A percentile compares a stretch with the other conserved stretches of the same genome.
These are phyloP conservation scores for Groenewaldozyma sp. DNA, from an alignment of 1,139 yeast species.

Conservation along the genomic window DNA sequence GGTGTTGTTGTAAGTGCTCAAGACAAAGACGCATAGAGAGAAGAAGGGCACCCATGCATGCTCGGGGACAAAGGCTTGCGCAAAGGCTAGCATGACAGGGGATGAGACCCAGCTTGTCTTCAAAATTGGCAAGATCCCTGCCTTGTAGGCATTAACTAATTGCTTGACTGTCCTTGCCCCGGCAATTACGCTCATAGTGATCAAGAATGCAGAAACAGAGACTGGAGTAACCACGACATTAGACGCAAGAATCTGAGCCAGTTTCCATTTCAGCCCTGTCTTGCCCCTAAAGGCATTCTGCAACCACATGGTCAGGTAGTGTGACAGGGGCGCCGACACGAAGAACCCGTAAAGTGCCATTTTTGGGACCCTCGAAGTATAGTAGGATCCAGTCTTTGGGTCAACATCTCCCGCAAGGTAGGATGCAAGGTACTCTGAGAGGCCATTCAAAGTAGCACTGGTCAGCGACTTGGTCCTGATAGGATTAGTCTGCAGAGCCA, in stretches of 20 bases:
- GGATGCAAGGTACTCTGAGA: conserved; percentile 31
- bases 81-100: conserved; percentile 52
- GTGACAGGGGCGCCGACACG: conserved; percentile 68
- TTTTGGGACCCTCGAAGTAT: conserved; percentile 40
- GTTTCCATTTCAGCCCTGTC: conserved; percentile 30
- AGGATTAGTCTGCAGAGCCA: conserved; percentile 23
- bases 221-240: conserved; percentile 58
- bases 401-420: conserved; percentile 31
- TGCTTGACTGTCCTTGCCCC: conserved; percentile 29
- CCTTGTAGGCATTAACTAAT: conserved; percentile 36
- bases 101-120: conserved; percentile 58
- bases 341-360: conserved; percentile 68
- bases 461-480: conserved; percentile 32
- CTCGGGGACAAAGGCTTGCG: conserved; percentile 67
- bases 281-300: conserved; percentile 30
- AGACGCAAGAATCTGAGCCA: conserved; percentile 52
- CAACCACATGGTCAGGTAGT: conserved; percentile 33
- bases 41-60: conserved; percentile 83
- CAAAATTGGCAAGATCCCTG: conserved; percentile 48
- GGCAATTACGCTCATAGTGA: conserved; percentile 36
- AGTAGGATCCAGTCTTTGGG: conserved; percentile 28
- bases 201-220: conserved; percentile 46
- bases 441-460: conserved; percentile 30
- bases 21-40: conserved; percentile 58
- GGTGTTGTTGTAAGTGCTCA: conserved; percentile 74